These are phyloP conservation scores for Sugiyamaella americana DNA, from an alignment of 805 yeast species.

Conservation along the genomic window DNA sequence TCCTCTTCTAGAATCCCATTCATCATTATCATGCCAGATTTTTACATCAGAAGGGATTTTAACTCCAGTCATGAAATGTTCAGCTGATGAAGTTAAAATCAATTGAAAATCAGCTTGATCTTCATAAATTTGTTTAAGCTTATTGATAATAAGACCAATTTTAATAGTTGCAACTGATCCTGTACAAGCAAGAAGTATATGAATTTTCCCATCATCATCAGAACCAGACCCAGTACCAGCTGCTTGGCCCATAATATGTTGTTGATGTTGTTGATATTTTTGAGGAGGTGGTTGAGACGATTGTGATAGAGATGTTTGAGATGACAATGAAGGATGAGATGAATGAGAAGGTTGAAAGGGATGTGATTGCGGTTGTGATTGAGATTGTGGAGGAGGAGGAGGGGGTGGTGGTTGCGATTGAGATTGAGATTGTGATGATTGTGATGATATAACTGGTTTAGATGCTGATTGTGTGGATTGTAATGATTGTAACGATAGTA, in stretches of 20 bases:
- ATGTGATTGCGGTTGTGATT: background rate
- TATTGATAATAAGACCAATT: constrained; percentile 82
- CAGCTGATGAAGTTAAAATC: constrained; percentile 54
- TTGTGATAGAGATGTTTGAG: background rate
- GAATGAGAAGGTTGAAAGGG: too few relatives aligned
- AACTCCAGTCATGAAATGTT: constrained; percentile 30
- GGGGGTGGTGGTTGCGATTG: background rate
- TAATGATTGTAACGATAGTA: too few relatives aligned
- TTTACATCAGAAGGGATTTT: constrained; percentile 51
- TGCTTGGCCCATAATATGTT: background rate
- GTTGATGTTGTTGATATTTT: background rate
- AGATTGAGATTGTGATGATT: background rate
- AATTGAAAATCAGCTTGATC: constrained; percentile 75
- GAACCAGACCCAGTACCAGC: background rate
- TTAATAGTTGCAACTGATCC: constrained; percentile 97
- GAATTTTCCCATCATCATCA: constrained; percentile 46
- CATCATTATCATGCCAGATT: constrained; percentile 90
- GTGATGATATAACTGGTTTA: too few relatives aligned
- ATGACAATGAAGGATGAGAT: too few relatives aligned
- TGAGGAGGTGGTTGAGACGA: background rate
- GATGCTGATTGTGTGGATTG: too few relatives aligned
- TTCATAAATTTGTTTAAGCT: constrained; percentile 69
- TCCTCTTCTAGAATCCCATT: constrained; percentile 76
- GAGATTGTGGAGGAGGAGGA: background rate
- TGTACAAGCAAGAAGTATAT: constrained; percentile 84